phyloP scores from a whole-genome alignment of 306 rosid genomes.

The Oemleria cerasiformis region DNA sequence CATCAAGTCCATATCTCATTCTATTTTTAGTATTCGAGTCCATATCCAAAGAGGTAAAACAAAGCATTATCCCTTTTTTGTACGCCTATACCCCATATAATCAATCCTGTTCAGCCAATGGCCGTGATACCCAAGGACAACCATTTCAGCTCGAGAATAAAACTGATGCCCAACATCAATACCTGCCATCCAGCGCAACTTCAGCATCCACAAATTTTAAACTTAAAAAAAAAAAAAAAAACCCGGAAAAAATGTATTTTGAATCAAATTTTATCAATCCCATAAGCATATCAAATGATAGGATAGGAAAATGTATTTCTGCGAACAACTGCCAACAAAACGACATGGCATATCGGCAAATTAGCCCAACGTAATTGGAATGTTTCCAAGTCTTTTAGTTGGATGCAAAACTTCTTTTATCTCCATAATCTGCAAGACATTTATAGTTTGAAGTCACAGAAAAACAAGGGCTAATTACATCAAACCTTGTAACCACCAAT shows the following conservation, averaged over 20 bases:
- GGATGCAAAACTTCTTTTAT: constrained; percentile 45
- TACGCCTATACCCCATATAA: constrained; percentile 64
- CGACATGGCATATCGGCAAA: background rate
- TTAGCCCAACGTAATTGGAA: constrained; percentile 65
- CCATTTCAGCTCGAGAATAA: constrained; percentile 98
- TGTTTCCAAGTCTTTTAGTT: constrained; percentile 61
- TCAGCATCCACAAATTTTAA: constrained; percentile 11
- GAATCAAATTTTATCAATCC: background rate
- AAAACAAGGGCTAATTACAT: background rate
- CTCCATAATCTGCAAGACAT: constrained; percentile 61
- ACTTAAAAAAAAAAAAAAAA: background rate
- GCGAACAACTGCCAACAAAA: background rate
- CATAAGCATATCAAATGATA: constrained; percentile 1
- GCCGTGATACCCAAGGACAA: constrained; percentile 84
- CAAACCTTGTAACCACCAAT: constrained; percentile 1
- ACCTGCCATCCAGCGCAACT: constrained; percentile 48
- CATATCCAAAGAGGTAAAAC: background rate
- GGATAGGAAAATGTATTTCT: background rate
- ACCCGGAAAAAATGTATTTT: background rate
- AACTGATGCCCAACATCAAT: constrained; percentile 87
- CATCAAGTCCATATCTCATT: no score
- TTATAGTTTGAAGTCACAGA: constrained; percentile 11
- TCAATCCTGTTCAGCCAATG: constrained; percentile 98
- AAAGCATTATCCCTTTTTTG: constrained; percentile 57
- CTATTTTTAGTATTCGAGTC: no score